phyloP scores from a whole-genome alignment of 441 rosid genomes.

The Macaranga tanarius region DNA sequence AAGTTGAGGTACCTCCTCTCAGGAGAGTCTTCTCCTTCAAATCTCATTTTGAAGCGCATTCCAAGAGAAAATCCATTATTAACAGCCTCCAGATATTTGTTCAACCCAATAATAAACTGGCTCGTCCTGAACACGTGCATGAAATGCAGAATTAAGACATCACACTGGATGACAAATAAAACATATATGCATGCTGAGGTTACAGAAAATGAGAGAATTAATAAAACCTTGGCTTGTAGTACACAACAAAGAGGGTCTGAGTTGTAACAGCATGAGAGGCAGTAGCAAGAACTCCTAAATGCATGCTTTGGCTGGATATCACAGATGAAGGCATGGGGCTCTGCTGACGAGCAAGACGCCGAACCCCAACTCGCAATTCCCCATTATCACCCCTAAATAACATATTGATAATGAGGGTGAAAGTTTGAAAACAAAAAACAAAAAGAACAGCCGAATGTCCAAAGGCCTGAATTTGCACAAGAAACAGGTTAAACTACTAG shows the following conservation, averaged over 20 bases:
- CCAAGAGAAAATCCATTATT: constrained; percentile 55
- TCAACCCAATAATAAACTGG: constrained; percentile 67
- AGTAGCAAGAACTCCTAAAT: constrained; percentile 90
- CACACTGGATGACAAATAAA: background rate
- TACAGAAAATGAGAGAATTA: background rate
- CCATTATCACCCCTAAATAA: constrained; percentile 57
- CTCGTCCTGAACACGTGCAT: constrained; percentile 51
- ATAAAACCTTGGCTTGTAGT: constrained; percentile 83
- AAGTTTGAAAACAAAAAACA: background rate
- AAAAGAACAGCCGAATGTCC: background rate
- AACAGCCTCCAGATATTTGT: constrained; percentile 61
- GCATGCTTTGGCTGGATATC: constrained; percentile 93
- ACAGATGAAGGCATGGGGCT: constrained; percentile 72
- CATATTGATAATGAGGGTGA: background rate
- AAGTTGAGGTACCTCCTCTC: constrained; percentile 58
- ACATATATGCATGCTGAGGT: background rate
- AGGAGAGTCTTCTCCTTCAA: constrained; percentile 84
- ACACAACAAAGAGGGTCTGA: constrained; percentile 68
- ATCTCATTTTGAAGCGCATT: constrained; percentile 85
- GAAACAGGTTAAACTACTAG: background rate
- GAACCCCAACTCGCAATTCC: constrained; percentile 74
- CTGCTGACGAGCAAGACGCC: constrained; percentile 62
- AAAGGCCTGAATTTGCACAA: constrained; percentile 4
- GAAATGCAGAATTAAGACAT: constrained; percentile 3
- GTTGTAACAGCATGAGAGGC: constrained; percentile 84